Evolutionary conservation across 805 yeast species (phyloP), one percentile per base, ranked within the genome.

Genomic region (Blastobotrys chiropterorum): DNA sequence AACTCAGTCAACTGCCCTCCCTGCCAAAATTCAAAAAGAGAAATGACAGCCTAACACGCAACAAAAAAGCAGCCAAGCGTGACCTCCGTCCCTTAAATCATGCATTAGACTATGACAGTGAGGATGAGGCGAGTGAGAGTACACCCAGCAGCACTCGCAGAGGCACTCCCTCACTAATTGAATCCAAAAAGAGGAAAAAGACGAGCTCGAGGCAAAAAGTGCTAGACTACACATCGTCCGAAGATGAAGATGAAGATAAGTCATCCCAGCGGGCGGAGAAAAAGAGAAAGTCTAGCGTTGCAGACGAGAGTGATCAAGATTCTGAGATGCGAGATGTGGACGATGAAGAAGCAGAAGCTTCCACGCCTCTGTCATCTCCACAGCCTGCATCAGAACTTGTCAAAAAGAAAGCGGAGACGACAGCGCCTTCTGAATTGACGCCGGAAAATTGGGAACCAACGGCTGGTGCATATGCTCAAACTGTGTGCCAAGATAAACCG

Each of bases 401-500:
- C 14, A 34, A 42, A 14, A 51, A 55, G 20, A 22, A 44, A 11
- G 56, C 53, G 21, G 58, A 51, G 3, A 41, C 50, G 4, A 49
- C 22, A 20, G 21, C 3, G 20, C 43, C 40, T 30, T 39, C 40
- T 19, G 11, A 30, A 20, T 13, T 40, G 3, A 8, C 43, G 3
- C 16, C 20, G 17, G 68, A 59, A 20, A 55, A 53, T 2, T 60
- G 63, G 46, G 59, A 55, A 2, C 88, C 95, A 0, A 68, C 78
- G 0, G 56, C 58, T 1, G 69, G 76, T 2, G 75, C 64, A 1
- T 51, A 56, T 2, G 89, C 92, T 1, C 55, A 63, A 13, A 76
- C 89, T 0, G 89, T 85, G 1, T 81, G 72, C 52, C 76, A 75
- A 13, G 77, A 73, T 44, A 68, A 67, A 39, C 34, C 46, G 16